A percentile compares a stretch with the other conserved stretches of the same genome.
Evolutionary conservation across 768 basidiomycete species (phyloP).

Genomic region (Collybia sp.): DNA sequence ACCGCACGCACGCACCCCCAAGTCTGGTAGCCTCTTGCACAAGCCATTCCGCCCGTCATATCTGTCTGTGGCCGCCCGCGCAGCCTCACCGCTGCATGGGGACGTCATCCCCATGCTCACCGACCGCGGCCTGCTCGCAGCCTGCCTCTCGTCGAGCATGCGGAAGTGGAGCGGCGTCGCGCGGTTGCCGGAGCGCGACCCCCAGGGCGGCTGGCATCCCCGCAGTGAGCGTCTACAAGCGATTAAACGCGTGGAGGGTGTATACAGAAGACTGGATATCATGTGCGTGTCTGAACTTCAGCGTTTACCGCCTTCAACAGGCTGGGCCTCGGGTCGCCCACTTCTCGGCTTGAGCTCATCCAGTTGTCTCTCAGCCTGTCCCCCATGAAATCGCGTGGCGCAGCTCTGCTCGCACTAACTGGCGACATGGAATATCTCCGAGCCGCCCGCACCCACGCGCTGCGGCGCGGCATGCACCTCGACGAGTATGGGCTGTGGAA

Average conservation of each 20-base stretch:
- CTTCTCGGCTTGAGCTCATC: constrained; percentile 3
- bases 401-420: constrained; percentile 49
- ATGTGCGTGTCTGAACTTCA: constrained; percentile 20
- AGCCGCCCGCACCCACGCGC: constrained; percentile 37
- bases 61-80: neutral
- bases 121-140: constrained; percentile 40
- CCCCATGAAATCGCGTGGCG: constrained; percentile 44
- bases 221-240: constrained; percentile 19
- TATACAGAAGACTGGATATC: constrained; percentile 33
- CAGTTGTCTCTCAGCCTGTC: constrained; percentile 30
- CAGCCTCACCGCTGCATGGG: constrained; percentile 15
- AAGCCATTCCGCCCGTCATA: neutral
- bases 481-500: constrained; percentile 66
- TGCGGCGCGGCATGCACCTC: constrained; percentile 40
- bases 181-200: constrained; percentile 34
- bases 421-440: constrained; percentile 49
- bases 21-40: neutral
- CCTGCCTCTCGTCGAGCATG: constrained; percentile 21
- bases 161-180: constrained; percentile 50
- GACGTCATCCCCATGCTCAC: constrained; percentile 38
- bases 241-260: constrained; percentile 25
- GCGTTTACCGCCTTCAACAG: neutral
- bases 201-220: constrained; percentile 13
- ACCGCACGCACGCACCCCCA: constrained; percentile 4
- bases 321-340: no score